phyloP scores from a whole-genome alignment of 345 rosid genomes.

The Melaleuca alternifolia region DNA sequence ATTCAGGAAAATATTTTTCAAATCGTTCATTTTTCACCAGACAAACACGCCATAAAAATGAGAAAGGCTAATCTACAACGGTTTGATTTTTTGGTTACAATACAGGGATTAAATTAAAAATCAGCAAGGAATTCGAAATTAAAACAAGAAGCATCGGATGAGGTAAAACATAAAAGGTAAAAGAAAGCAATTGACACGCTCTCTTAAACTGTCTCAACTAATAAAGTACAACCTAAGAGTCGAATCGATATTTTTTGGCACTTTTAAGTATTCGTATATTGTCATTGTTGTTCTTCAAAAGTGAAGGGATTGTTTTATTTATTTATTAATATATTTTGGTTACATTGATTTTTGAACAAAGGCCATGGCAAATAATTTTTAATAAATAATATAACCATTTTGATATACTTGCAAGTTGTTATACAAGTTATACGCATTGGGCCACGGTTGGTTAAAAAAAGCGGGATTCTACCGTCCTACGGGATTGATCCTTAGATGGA shows the following conservation, averaged over 20 bases:
- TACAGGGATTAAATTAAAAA: background rate
- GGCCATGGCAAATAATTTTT: background rate
- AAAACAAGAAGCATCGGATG: background rate
- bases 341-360: background rate
- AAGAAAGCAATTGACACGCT: background rate
- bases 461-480: accelerated
- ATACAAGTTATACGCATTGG: background rate
- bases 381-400: background rate
- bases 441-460: background rate
- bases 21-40: too few species aligned
- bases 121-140: background rate
- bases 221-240: background rate
- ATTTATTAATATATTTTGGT: too few species aligned
- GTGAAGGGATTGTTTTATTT: too few species aligned
- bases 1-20: too few species aligned
- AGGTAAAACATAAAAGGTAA: background rate
- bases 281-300: background rate
- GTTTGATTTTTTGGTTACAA: background rate
- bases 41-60: background rate
- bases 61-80: background rate
- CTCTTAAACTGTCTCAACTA: background rate
- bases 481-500: background rate
- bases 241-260: accelerated
- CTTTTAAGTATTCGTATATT: too few species aligned
- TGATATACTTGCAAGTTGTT: background rate